Base-by-base conservation (phyloP, 2,329 filamentous ascomycete genomes). In the Xylariaceae sp. region DNA sequence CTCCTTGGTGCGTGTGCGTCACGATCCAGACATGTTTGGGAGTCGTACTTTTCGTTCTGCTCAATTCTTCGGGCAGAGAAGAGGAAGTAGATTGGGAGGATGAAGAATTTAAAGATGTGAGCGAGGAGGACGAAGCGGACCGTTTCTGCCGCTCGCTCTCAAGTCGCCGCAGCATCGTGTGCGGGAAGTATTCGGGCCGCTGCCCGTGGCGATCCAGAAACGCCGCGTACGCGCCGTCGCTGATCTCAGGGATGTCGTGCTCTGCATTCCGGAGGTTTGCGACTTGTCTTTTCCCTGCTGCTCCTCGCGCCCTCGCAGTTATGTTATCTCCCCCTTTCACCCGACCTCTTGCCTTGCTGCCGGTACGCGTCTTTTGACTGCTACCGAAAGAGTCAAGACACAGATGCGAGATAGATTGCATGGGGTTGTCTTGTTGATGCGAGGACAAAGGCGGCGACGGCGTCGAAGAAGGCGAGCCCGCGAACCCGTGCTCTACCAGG, bases 121-220 rank as follows among this genome's bases (percentile, higher is more conserved):
- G 28, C 16, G 44, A 9, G 8, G 33, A 7, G 8, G 33, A n/a
- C 24, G 11, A 24, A 31, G 44, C 6, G 6, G 45, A 6, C 36
- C 19, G 16, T 14, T 29, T 44, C 41, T 17, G 41, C 34, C 39
- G 41, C 50, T 21, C 56, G 36, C 26, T 19, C 44, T 58, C 49
- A 36, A 58, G 56, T 36, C 48, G 43, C 16, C 37, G 19, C 41
- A 54, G 31, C 56, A 58, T 48, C 6, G 6, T 36, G 34, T 48
- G 43, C 7, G 56, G 56, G 39, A 49, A 58, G 39, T 58, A 24
- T 23, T 53, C 56, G 14, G 49, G 17, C 16, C 49, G 43, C 6
- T 41, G 31, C 9, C 56, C 56, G 29, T 47, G 43, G 26, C 49
- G 49, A 26, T 58, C 56, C 12, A 58, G 56, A 36, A 53, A 58